phyloP scores from a whole-genome alignment of 2,329 filamentous ascomycete species.

The Clonostachys byssicola region DNA sequence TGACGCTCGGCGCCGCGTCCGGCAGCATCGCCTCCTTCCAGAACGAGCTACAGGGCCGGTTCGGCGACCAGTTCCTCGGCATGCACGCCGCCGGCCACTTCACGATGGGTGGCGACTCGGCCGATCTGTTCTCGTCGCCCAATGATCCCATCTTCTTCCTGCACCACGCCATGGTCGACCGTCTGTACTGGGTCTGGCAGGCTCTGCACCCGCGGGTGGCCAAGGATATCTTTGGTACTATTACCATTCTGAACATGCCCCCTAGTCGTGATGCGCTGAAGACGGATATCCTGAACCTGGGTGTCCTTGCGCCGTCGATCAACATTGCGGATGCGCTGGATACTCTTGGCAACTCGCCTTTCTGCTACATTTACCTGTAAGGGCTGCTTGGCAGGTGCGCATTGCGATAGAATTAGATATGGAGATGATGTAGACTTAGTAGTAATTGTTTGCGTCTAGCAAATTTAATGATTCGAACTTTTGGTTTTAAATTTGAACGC shows the following conservation, averaged over 20 bases:
- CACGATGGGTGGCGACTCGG: constrained; percentile 24
- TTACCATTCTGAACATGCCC: constrained; percentile 7
- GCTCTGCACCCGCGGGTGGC: constrained; percentile 2
- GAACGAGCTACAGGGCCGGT: constrained; percentile 23
- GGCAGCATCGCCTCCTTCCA: constrained; percentile 7
- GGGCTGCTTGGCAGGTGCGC: no score
- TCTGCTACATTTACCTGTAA: constrained; percentile 18
- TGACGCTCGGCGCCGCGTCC: constrained; percentile 2
- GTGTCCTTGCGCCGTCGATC: constrained; percentile 6
- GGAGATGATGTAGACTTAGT: no score
- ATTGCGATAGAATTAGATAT: no score
- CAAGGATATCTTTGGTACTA: constrained; percentile 6
- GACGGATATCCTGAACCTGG: constrained; percentile 12
- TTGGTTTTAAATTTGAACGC: no score
- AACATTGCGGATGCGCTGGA: constrained; percentile 13
- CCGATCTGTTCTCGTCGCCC: constrained; percentile 18
- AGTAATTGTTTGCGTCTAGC: no score
- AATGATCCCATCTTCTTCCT: constrained; percentile 16
- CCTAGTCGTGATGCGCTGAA: constrained; percentile 9
- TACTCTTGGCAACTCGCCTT: constrained; percentile 13
- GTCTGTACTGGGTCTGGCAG: constrained; percentile 6
- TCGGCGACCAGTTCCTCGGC: constrained; percentile 6
- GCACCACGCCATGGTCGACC: constrained; percentile 4
- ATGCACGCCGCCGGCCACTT: constrained; percentile 25
- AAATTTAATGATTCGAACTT: no score